phyloP scores from a whole-genome alignment of 371 early-diverging fungal species.

The Coemansia sp. region DNA sequence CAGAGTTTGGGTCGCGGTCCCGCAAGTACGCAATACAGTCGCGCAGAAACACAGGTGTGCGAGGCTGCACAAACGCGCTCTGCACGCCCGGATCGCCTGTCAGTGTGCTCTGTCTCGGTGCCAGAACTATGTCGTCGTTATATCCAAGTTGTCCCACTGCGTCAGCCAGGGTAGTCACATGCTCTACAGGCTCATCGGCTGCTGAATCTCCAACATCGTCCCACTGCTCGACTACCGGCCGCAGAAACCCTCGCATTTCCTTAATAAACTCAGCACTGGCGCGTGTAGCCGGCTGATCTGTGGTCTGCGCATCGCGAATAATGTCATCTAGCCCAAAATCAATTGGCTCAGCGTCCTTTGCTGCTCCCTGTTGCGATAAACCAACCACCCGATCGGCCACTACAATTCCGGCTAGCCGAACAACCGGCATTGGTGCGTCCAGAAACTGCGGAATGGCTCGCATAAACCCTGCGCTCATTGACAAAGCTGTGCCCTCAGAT shows the following conservation, averaged over 20 bases:
- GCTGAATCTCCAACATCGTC: background rate
- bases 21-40: conserved; percentile 42
- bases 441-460: conserved; percentile 35
- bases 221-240: conserved; percentile 24
- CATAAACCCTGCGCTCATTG: conserved; percentile 27
- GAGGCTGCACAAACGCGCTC: conserved; percentile 36
- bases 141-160: conserved; percentile 14
- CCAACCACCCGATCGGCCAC: conserved; percentile 32
- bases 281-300: background rate
- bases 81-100: conserved; percentile 10
- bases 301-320: conserved; percentile 20
- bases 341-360: background rate
- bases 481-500: conserved; percentile 9
- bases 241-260: conserved; percentile 21
- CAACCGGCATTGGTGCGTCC: conserved; percentile 30
- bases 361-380: background rate
- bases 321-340: conserved; percentile 47
- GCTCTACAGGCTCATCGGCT: background rate
- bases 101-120: conserved; percentile 32
- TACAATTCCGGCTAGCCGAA: conserved; percentile 32
- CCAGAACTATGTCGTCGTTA: conserved; percentile 11
- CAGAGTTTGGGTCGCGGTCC: conserved; percentile 3
- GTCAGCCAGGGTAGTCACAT: background rate
- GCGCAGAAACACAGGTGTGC: conserved; percentile 34
- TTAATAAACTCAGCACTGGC: conserved; percentile 40